Evolutionary conservation across 2,329 filamentous ascomycete species (phyloP).

Genomic region (Huntiella savannae): DNA sequence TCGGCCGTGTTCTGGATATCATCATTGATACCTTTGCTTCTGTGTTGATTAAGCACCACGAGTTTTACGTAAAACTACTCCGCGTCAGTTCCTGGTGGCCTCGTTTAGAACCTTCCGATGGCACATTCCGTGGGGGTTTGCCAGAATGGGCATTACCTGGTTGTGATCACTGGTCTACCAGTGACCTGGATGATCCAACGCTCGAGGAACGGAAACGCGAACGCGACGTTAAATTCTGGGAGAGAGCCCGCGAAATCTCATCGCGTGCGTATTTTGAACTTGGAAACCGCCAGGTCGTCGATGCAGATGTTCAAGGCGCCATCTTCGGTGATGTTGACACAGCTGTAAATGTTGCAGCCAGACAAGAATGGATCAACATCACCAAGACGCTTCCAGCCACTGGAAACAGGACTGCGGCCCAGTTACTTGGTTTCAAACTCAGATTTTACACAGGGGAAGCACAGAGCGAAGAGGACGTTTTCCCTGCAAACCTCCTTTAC

Average conservation of each 20-base stretch:
- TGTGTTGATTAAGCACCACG: constrained; percentile 76
- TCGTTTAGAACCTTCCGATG: constrained; percentile 27
- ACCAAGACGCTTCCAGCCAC: constrained; percentile 67
- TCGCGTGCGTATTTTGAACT: constrained; percentile 80
- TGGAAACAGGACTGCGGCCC: constrained; percentile 81
- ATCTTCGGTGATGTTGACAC: constrained; percentile 31
- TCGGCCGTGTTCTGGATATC: constrained; percentile 83
- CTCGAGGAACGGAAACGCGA: constrained; percentile 36
- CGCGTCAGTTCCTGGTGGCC: constrained; percentile 96
- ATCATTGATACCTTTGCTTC: constrained; percentile 90
- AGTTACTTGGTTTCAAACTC: constrained; percentile 90
- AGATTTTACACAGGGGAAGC: constrained; percentile 78
- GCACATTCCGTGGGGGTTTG: constrained; percentile 42
- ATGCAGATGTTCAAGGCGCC: constrained; percentile 5
- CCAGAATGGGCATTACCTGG: constrained; percentile 70
- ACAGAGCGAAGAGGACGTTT: constrained; percentile 52
- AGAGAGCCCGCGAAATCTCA: constrained; percentile 53
- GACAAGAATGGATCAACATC: constrained; percentile 55
- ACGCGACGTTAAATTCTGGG: constrained; percentile 67
- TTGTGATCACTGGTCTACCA: constrained; percentile 41
- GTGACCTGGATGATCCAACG: constrained; percentile 47
- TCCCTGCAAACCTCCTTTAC: constrained; percentile 86
- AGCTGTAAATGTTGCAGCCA: constrained; percentile 34
- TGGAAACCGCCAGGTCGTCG: constrained; percentile 47
- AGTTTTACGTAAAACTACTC: constrained; percentile 87